These are phyloP conservation scores for Neurospora crassa DNA, from an alignment of 2,329 filamentous ascomycete genomes.

Conservation along the genomic window DNA sequence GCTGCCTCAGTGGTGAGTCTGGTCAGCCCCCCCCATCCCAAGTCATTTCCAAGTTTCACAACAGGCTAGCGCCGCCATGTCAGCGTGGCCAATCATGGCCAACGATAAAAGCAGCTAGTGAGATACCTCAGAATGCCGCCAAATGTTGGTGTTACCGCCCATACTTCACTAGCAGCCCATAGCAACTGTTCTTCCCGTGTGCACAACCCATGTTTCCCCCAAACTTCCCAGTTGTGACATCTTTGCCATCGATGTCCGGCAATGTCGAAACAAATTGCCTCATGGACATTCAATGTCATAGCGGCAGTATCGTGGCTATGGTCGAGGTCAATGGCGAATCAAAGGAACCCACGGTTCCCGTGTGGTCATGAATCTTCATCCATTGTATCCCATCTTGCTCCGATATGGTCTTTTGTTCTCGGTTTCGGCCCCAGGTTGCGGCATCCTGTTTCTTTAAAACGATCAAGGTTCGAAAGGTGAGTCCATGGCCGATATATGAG, in stretches of 20 bases:
- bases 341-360: background rate
- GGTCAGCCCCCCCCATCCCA: background rate
- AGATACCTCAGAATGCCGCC: background rate
- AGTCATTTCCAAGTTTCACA: background rate
- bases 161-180: background rate
- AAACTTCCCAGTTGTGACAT: background rate
- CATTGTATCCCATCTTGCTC: background rate
- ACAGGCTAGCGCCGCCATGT: background rate
- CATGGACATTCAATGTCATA: background rate
- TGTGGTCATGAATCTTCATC: background rate
- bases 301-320: background rate
- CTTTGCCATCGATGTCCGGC: background rate
- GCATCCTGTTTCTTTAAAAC: background rate
- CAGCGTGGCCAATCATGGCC: background rate
- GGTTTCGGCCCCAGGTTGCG: background rate
- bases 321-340: background rate
- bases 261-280: background rate
- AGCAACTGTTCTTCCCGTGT: background rate
- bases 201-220: background rate
- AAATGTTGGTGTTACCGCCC: background rate
- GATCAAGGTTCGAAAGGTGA: background rate
- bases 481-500: background rate
- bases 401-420: background rate
- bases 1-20: background rate
- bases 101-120: background rate